Conservation (phyloP, 2,329 filamentous ascomycete genomes). For the Epichloe uncinata region DNA sequence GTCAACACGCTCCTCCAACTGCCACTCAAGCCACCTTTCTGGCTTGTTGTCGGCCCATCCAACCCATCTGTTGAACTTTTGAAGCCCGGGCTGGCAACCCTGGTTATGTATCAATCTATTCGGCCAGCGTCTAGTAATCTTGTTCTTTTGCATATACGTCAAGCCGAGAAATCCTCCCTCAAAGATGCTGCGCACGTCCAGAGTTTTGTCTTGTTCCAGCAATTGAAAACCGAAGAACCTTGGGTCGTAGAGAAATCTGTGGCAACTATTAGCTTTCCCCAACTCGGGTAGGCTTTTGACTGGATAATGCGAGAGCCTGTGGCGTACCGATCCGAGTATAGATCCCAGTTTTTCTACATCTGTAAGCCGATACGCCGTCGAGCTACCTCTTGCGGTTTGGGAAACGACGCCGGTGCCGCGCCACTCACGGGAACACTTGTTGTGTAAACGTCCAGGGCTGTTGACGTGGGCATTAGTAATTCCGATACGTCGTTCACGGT, state of each 20-base stretch:
- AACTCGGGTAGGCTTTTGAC: no score
- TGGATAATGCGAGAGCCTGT: background rate
- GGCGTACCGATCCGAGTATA: background rate
- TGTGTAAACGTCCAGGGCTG: background rate
- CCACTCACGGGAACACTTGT: background rate
- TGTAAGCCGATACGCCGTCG: background rate
- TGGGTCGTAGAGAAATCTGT: background rate
- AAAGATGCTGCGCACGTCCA: background rate
- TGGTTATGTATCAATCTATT: conserved; percentile 10
- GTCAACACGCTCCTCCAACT: background rate
- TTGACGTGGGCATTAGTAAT: background rate
- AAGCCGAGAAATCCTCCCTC: conserved; percentile 10
- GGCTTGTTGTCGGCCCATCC: conserved; percentile 12
- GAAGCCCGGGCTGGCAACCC: conserved; percentile 3
- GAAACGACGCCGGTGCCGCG: background rate
- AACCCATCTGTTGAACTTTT: conserved; percentile 12
- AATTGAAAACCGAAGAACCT: background rate
- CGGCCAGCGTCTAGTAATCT: conserved; percentile 12
- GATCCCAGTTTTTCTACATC: conserved; percentile 1
- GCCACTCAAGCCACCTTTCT: conserved; percentile 17
- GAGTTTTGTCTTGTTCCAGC: background rate
- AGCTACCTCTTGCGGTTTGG: background rate
- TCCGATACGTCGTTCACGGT: background rate
- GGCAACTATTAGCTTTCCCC: background rate
- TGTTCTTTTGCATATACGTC: conserved; percentile 9